Evolutionary conservation across 2,329 filamentous ascomycete genomes (phyloP).

Genomic region (Aquanectria penicillioides): DNA sequence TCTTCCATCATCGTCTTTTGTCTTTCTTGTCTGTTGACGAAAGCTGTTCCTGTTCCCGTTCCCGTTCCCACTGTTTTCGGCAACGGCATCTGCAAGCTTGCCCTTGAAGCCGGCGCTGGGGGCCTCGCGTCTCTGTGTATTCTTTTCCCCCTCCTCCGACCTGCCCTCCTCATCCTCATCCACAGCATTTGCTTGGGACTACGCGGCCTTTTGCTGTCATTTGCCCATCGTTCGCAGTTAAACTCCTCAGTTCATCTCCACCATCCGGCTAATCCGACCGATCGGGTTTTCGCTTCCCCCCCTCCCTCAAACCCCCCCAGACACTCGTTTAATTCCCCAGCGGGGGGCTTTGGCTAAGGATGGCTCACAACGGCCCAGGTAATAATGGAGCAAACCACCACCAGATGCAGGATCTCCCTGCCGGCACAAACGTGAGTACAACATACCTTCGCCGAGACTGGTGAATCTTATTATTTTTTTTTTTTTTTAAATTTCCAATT

Average conservation of each 20-base stretch:
- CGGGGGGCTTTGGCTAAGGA: neutral
- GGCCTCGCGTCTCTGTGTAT: too few relatives aligned
- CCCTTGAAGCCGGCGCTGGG: too few relatives aligned
- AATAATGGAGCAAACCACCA: constrained; percentile 11
- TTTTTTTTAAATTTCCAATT: constrained; percentile 1
- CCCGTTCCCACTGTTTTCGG: neutral
- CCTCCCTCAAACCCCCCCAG: neutral
- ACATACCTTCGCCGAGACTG: too few relatives aligned
- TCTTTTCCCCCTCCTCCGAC: neutral
- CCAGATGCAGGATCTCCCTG: constrained; percentile 36
- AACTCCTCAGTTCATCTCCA: too few relatives aligned
- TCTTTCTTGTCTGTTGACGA: too few relatives aligned
- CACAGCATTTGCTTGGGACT: too few relatives aligned
- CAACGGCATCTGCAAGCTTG: too few relatives aligned
- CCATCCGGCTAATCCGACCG: too few relatives aligned
- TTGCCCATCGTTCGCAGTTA: too few relatives aligned
- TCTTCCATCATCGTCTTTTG: neutral
- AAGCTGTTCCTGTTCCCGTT: neutral
- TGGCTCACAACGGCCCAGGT: constrained; percentile 9
- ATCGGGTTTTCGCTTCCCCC: too few relatives aligned
- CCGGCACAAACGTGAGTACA: constrained; percentile 36
- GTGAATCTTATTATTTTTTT: too few relatives aligned
- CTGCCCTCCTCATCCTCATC: neutral
- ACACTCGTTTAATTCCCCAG: neutral
- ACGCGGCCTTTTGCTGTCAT: too few relatives aligned